Percentiles rank a stretch among this genome's conserved stretches.
phyloP scores from a whole-genome alignment of 1,284 basidiomycete genomes.

The Melampsora medusae region DNA sequence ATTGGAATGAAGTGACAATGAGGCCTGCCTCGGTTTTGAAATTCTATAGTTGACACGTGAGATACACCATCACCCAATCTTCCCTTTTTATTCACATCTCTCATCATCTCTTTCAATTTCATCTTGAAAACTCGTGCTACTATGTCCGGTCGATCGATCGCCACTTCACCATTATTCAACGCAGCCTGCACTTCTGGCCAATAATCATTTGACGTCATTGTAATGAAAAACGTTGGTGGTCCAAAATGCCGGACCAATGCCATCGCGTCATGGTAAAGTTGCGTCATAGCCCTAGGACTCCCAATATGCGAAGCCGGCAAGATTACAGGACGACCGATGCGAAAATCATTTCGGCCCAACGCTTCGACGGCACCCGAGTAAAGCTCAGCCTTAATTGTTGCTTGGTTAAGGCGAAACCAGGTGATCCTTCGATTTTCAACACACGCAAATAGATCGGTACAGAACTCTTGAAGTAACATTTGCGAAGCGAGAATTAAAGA shows the following conservation, averaged over 20 bases:
- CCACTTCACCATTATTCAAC: too few relatives aligned
- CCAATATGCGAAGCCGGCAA: slow-evolving; percentile 3
- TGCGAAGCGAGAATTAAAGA: not conserved
- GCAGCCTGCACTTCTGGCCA: slow-evolving; percentile 2
- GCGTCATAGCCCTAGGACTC: not conserved
- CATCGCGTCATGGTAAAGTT: slow-evolving; percentile 20
- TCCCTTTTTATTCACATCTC: not conserved
- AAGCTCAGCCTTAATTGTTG: not conserved
- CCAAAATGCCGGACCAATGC: not conserved
- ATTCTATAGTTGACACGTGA: slow-evolving; percentile 9
- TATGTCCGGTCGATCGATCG: not conserved
- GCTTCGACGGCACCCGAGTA: not conserved
- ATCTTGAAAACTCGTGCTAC: not conserved
- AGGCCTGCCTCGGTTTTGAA: slow-evolving; percentile 8
- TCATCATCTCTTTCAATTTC: not conserved
- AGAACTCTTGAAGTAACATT: slow-evolving; percentile 8
- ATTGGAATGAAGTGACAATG: too few relatives aligned
- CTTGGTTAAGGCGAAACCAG: slow-evolving; percentile 6
- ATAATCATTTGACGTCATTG: slow-evolving; percentile 9
- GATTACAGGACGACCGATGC: not conserved
- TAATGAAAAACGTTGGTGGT: slow-evolving; percentile 19
- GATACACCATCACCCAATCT: not conserved
- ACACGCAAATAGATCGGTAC: not conserved
- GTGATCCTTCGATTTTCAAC: slow-evolving; percentile 49
- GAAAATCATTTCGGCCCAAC: not conserved